Evolutionary conservation across 352 stramenopile genomes (phyloP), one percentile per base, ranked within the genome.

Genomic region (Globisporangium irregulare): DNA sequence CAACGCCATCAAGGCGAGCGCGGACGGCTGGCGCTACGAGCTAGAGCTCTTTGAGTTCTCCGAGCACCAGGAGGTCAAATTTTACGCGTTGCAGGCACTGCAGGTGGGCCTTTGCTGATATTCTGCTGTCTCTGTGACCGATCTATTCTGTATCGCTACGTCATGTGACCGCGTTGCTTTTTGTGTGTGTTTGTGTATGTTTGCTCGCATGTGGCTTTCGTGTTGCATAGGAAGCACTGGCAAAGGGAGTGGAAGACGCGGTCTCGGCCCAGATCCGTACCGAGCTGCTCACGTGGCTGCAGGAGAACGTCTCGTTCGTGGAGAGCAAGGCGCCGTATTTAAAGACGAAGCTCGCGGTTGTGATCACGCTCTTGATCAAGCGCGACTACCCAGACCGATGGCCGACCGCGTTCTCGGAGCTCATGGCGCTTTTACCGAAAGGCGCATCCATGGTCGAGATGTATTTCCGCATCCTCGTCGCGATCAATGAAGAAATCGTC

Each of bases 401-500:
- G 93, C 84, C 85, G 0, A 78, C 73, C 9, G 91, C 91, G 8
- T 98, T 98, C 77, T 69, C 78, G 0, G 90, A 98, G 53, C 74
- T 97, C 18, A 72, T 93, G 61, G 80, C 75, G 50, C 72, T 97
- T 41, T 71, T 96, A 55, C 86, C 85, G 0, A 77, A 81, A 36
- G 82, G 80, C 38, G 77, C 85, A 62, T 89, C 87, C 41, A 89
- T 94, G 67, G 87, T 97, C 53, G 91, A 97, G 67, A 91, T 97
- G 80, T 97, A 94, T 70, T 93, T 98, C 54, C 86, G 91, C 41
- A 90, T 97, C 56, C 72, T 97, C n/a, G 79, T 88, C 59, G 86
- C 87, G 6, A 93, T 97, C 51, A 93, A 97, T 70, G 90, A 97
- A 67, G 92, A 98, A 68, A 95, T 98, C 62, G 92, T 97, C 66